Conservation (phyloP, 164 flowering plant species). For the Sedum album region DNA sequence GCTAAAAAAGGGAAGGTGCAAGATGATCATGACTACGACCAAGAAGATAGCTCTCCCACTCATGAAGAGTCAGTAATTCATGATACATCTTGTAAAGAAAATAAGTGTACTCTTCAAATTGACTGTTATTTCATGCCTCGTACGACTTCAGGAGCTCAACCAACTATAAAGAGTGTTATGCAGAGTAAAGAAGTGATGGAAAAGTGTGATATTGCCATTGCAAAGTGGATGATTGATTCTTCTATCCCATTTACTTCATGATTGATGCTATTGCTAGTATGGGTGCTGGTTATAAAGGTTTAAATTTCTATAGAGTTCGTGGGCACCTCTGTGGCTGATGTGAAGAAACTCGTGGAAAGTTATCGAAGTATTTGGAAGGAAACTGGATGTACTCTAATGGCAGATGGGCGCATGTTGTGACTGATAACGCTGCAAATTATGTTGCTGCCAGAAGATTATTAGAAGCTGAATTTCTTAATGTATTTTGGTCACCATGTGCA, state of each 20-base stretch:
- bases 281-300: conserved; percentile 1
- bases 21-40: too few relatives aligned
- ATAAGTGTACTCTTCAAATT: too few relatives aligned
- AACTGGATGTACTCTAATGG: background rate
- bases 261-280: background rate
- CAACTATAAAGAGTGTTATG: too few relatives aligned
- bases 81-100: too few relatives aligned
- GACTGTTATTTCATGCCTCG: too few relatives aligned
- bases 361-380: background rate
- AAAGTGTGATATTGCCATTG: too few relatives aligned
- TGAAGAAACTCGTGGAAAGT: background rate
- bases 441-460: conserved; percentile 6
- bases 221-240: background rate
- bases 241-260: background rate
- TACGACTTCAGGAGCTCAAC: too few relatives aligned
- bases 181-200: too few relatives aligned
- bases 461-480: background rate
- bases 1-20: too few relatives aligned
- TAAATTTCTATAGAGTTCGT: background rate
- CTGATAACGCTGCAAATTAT: conserved; percentile 8
- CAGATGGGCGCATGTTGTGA: conserved; percentile 4
- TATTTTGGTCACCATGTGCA: conserved; percentile 3
- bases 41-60: too few relatives aligned
- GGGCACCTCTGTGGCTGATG: background rate
- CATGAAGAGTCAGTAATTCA: too few relatives aligned